phyloP scores from a whole-genome alignment of 192 early-diverging fungal genomes.

The Coemansia umbellata region DNA sequence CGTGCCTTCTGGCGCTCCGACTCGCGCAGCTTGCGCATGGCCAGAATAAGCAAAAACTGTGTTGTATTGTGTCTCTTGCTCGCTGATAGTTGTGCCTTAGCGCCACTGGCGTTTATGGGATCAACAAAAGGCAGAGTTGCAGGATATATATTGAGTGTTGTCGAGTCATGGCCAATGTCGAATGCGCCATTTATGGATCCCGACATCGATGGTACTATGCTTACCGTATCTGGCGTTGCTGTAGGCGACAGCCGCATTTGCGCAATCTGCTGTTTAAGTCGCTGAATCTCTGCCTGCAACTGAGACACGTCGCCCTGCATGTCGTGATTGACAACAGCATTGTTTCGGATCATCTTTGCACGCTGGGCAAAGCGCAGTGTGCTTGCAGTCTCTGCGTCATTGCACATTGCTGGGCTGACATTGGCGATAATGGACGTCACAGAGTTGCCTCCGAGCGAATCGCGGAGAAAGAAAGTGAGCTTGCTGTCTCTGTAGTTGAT shows the following conservation, averaged over 20 bases:
- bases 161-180: background rate
- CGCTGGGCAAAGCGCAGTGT: slow-evolving; percentile 66
- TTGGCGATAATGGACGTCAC: slow-evolving; percentile 67
- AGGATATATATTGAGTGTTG: background rate
- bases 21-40: slow-evolving; percentile 52
- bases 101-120: no score
- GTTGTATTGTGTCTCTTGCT: slow-evolving; percentile 40
- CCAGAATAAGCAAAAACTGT: slow-evolving; percentile 43
- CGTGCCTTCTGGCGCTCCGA: slow-evolving; percentile 52
- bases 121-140: no score
- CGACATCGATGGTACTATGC: background rate
- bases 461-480: slow-evolving; percentile 63
- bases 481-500: slow-evolving; percentile 68
- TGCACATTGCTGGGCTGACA: slow-evolving; percentile 52
- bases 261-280: slow-evolving; percentile 50
- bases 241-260: slow-evolving; percentile 6
- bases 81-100: background rate
- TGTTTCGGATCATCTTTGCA: slow-evolving; percentile 72
- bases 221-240: background rate
- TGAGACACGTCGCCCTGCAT: slow-evolving; percentile 63
- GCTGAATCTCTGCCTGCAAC: slow-evolving; percentile 59
- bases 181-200: background rate
- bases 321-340: slow-evolving; percentile 66
- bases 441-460: slow-evolving; percentile 68
- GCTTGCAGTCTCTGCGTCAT: slow-evolving; percentile 59